phyloP scores from a whole-genome alignment of 1,284 basidiomycete species.

The Ceratobasidium sp. region DNA sequence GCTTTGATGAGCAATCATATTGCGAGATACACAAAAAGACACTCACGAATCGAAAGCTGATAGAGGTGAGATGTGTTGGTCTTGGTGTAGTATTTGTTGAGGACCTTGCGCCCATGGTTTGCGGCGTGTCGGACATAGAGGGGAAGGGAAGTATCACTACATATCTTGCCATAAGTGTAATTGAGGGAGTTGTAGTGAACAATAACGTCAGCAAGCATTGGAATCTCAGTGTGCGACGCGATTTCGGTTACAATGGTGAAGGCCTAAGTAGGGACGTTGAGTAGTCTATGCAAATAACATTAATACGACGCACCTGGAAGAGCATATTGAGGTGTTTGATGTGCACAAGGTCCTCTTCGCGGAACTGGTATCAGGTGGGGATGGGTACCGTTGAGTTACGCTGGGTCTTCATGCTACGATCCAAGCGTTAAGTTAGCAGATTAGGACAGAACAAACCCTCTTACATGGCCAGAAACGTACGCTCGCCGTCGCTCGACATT shows the following conservation, averaged over 20 bases:
- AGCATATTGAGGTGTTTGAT: too few relatives aligned
- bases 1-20: not conserved
- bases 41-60: not conserved
- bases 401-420: not conserved
- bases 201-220: not conserved
- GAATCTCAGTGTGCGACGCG: not conserved
- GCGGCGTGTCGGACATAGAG: not conserved
- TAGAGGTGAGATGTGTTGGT: not conserved
- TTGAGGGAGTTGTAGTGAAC: not conserved
- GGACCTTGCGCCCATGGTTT: not conserved
- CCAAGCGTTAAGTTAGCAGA: too few relatives aligned
- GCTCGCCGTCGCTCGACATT: not conserved
- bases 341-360: too few relatives aligned
- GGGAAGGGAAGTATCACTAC: not conserved
- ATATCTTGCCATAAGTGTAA: not conserved
- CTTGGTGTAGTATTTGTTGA: not conserved
- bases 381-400: too few relatives aligned
- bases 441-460: too few relatives aligned
- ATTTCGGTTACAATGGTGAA: too few relatives aligned
- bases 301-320: too few relatives aligned
- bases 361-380: too few relatives aligned
- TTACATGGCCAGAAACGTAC: conserved; percentile 1
- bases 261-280: not conserved
- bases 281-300: not conserved
- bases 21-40: not conserved